Base-by-base conservation (phyloP, 768 basidiomycete genomes). In the Amanita pseudoporphyria region DNA sequence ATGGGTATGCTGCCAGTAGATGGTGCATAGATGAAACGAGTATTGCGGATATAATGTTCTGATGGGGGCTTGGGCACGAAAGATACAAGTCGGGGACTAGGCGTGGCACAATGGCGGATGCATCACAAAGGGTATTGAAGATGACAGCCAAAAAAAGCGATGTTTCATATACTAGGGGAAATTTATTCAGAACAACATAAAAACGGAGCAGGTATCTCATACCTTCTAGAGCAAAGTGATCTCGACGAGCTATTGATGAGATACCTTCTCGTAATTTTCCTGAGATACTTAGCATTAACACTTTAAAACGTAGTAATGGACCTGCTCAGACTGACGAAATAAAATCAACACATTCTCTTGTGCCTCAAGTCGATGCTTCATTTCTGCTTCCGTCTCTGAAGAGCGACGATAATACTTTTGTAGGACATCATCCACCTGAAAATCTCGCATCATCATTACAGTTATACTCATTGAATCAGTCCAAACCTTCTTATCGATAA, bases 231-330 rank as follows among this genome's bases (percentile, higher is more conserved):
- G 82, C 73, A 57, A 89, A 87, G 2, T 47, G 51, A 59, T 87
- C 87, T 16, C 52, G 67, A 50, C 87, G 72, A 24, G 67, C 66
- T 1, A 81, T 77, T 0, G 86, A 77, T 6, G 73, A 70, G 3
- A 88, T 67, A 0, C 87, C 87, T 63, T 89, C 87, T 44, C 87
- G 72, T 6, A 89, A 67, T 60, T 88, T 89, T 37, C 86, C 87
- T 89, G 50, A 1, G 49, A 12, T 41, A 19, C 18, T 22, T 18
- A 19, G 22, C 10, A 24, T 44, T 21, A 31, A 22, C 22, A 46
- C 31, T 53, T 4, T 4, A 28, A 28, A 28, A 28, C 19, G 47
- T 24, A 44, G 36, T 9, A 22, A 26, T 28, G 14, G 24, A 18
- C 16, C 37, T 39, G 51, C 16, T 45, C 40, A 21, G 14, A 68